Base-by-base conservation (phyloP, 2,329 filamentous ascomycete species). In the Hawksworthiomyces lignivorus region DNA sequence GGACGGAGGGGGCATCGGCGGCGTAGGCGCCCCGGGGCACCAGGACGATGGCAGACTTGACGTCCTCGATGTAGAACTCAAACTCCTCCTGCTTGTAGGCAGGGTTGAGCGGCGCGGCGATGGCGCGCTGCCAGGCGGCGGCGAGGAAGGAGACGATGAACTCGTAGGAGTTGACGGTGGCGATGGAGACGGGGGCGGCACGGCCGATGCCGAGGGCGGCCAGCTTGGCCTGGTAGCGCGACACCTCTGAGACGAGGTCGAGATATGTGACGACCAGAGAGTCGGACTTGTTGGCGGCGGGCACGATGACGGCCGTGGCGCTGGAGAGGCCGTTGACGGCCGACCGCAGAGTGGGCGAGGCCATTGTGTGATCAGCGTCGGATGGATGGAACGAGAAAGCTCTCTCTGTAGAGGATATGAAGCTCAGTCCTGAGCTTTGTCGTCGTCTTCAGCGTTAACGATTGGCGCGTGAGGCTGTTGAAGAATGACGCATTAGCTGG, bases 11-110 rank as follows among this genome's bases (percentile, higher is more conserved):
- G 9, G 77, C 80, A 57, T 81, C 69, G 51, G 79, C 72, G 10
- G 70, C 68, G 54, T 78, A 84, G 12, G 81, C 77, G 14, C 84
- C 86, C 52, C 70, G 71, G 11, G 87, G 86, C 9, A 94, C 82
- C 27, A 94, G 69, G 24, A 87, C 76, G 45, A 94, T 68, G 26
- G 82, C 82, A 5, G 87, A 90, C 57, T 81, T 85, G 53, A 94
- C 71, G 58, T 94, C 87, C 50, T 88, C 82, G 55, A 94, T 90
- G 63, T 92, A 94, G 64, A 94, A 94, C 60, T 92, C 87, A 59
- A 90, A 92, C 62, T 94, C 87, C 44, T 81, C 81, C 63, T 92
- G 85, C 67, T 89, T 94, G 69, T 94, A 94, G 33, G 81, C 82
- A 30, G 87, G 80, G 62, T 94, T 94, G 50, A 94, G 68, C n/a